Evolutionary conservation across 495 filamentous ascomycete species (phyloP).

Genomic region (Talaromyces stipitatus): DNA sequence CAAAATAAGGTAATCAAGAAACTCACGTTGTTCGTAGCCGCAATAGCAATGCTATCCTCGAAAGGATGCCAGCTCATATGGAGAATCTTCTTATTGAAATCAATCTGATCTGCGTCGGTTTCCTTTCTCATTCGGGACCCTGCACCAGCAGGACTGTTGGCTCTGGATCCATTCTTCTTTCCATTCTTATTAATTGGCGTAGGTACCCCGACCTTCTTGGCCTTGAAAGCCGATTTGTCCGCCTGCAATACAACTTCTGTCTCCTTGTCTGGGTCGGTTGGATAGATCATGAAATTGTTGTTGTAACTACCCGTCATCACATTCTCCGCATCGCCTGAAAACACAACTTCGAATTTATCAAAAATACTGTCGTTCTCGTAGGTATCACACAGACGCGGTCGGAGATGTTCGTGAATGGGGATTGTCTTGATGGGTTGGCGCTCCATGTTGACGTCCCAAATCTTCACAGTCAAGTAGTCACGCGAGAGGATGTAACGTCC

Average conservation of each 20-base stretch:
- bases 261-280: conserved; percentile 89
- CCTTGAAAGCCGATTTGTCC: conserved; percentile 98
- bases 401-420: conserved; percentile 94
- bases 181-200: conserved; percentile 87
- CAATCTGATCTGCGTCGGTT: conserved; percentile 98
- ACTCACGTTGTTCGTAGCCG: conserved; percentile 97
- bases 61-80: conserved; percentile 99
- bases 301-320: conserved; percentile 99
- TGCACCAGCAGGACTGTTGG: conserved; percentile 83
- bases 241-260: conserved; percentile 96
- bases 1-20: not conserved
- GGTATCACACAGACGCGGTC: conserved; percentile 91
- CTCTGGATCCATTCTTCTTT: conserved; percentile 69
- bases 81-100: conserved; percentile 99
- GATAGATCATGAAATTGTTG: conserved; percentile 99
- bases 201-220: conserved; percentile 97
- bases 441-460: conserved; percentile 99
- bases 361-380: conserved; percentile 99
- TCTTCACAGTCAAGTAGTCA: conserved; percentile 98
- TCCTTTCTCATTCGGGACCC: conserved; percentile 96
- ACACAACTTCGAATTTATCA: conserved; percentile 99
- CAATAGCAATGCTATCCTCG: conserved; percentile 99
- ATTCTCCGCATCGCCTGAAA: conserved; percentile 95
- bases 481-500: conserved; percentile 95
- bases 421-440: conserved; percentile 95